Conservation (phyloP, 345 rosid species). For the Anacardium occidentale region DNA sequence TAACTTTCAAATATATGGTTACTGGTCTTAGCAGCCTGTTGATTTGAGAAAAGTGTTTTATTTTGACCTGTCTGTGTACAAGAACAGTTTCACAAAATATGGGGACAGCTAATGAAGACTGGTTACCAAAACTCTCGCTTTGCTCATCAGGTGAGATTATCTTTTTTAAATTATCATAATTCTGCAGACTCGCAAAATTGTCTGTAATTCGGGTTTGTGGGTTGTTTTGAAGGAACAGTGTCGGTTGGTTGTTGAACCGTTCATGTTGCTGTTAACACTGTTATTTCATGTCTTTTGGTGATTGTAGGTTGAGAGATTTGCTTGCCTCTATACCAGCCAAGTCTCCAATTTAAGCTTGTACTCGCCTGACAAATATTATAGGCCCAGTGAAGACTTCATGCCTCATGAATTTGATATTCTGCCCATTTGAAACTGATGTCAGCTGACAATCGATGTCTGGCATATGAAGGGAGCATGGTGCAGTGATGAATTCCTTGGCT, state of each 20-base stretch:
- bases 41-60: not conserved
- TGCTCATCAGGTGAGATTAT: slow-evolving; percentile 80
- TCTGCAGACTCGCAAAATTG: not conserved
- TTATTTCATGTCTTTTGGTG: not conserved
- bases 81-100: slow-evolving; percentile 79
- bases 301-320: slow-evolving; percentile 95
- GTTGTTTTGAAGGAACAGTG: not conserved
- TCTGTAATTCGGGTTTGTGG: not conserved
- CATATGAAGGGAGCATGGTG: not conserved
- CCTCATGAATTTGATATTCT: slow-evolving; percentile 86
- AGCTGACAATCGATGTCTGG: not conserved
- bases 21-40: not conserved
- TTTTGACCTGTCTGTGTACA: not conserved
- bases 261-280: not conserved
- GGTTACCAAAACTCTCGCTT: slow-evolving; percentile 96
- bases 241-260: not conserved
- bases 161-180: not conserved
- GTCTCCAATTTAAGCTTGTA: slow-evolving; percentile 86
- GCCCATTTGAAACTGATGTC: slow-evolving; percentile 36
- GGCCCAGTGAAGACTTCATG: slow-evolving; percentile 94
- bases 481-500: not conserved
- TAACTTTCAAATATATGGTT: not conserved
- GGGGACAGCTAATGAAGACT: slow-evolving; percentile 99
- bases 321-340: slow-evolving; percentile 92
- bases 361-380: slow-evolving; percentile 89